phyloP scores from a whole-genome alignment of 805 yeast species.

The Kurtzmaniella cleridarum region DNA sequence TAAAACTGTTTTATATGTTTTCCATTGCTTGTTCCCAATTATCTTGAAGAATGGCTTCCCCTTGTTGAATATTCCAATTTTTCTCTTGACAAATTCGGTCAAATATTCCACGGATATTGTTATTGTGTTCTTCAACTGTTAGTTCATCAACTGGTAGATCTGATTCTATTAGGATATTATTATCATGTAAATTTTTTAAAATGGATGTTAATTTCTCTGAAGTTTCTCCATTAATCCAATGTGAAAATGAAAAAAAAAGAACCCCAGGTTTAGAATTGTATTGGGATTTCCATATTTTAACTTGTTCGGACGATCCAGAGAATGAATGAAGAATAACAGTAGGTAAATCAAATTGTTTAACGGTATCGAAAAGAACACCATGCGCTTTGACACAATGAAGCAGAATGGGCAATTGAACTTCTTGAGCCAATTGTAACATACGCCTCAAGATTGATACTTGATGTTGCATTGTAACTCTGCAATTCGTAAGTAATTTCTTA shows the following conservation, averaged over 20 bases:
- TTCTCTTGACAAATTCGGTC: conserved; percentile 9
- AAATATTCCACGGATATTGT: conserved; percentile 5
- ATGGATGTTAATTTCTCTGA: conserved; percentile 15
- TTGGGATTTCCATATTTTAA: conserved; percentile 36
- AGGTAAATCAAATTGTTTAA: conserved; percentile 22
- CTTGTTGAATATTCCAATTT: conserved; percentile 9
- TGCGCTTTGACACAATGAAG: conserved; percentile 84
- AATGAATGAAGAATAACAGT: conserved; percentile 74
- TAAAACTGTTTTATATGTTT: no score
- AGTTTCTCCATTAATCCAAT: conserved; percentile 41
- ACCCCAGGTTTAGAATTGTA: conserved; percentile 7
- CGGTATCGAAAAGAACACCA: conserved; percentile 48
- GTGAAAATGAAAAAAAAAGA: conserved; percentile 51
- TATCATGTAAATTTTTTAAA: conserved; percentile 10
- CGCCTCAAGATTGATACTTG: conserved; percentile 49
- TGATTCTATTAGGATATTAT: conserved; percentile 30
- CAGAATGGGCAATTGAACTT: conserved; percentile 50
- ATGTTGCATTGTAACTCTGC: conserved; percentile 58
- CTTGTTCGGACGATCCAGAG: conserved; percentile 75
- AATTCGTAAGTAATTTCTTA: conserved; percentile 26
- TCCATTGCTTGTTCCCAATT: conserved; percentile 8
- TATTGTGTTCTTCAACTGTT: neutral
- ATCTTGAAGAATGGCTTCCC: conserved; percentile 3
- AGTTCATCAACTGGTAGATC: conserved; percentile 29
- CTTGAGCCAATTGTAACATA: conserved; percentile 53